These are phyloP conservation scores for Tricholoma terreum DNA, from an alignment of 768 basidiomycete genomes.

Conservation along the genomic window DNA sequence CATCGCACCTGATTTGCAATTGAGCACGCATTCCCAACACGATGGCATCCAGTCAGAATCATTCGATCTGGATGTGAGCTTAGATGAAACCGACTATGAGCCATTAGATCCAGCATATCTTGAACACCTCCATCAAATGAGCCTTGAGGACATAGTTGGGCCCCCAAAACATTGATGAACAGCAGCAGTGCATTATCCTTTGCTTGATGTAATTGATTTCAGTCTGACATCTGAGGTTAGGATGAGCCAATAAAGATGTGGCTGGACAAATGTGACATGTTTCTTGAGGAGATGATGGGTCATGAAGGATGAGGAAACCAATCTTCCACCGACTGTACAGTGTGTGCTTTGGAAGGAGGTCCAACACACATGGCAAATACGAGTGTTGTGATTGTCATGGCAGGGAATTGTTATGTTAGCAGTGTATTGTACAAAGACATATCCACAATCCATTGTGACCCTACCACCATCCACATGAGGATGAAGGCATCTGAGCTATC, in stretches of 20 bases:
- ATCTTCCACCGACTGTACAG: neutral
- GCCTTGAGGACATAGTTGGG: neutral
- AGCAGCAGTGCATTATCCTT: constrained; percentile 1
- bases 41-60: too few species aligned
- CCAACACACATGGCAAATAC: neutral
- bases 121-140: neutral
- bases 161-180: neutral
- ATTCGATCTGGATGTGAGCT: too few species aligned
- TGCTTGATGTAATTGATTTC: neutral
- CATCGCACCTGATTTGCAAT: too few species aligned
- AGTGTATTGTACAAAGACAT: constrained; percentile 3
- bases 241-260: constrained; percentile 8
- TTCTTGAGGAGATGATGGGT: constrained; percentile 11
- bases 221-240: too few species aligned
- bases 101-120: neutral
- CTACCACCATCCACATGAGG: too few species aligned
- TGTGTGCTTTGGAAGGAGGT: neutral
- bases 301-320: constrained; percentile 8
- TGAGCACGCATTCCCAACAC: too few species aligned
- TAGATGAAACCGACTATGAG: neutral
- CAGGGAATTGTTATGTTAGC: constrained; percentile 1
- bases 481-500: too few species aligned
- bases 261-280: constrained; percentile 5
- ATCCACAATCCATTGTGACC: constrained; percentile 1
- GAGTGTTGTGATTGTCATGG: constrained; percentile 9